Conservation (phyloP, 2,329 filamentous ascomycete species). For the Aspergillus sp. region DNA sequence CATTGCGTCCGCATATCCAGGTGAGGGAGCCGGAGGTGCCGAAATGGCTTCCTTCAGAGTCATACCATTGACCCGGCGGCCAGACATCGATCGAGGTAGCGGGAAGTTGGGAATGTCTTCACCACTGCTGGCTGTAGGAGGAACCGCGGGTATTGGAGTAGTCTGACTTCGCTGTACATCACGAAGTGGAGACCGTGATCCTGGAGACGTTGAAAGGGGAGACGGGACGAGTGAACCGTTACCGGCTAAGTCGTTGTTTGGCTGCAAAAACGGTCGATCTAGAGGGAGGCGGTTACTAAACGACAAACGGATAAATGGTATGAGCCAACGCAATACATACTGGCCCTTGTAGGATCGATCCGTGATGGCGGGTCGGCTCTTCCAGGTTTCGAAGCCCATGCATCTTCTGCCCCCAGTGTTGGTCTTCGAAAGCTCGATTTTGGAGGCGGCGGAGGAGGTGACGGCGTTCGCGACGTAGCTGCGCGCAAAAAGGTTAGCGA, state of each 20-base stretch:
- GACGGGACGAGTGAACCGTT: slow-evolving; percentile 66
- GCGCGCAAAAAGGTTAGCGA: slow-evolving; percentile 13
- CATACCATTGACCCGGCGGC: slow-evolving; percentile 29
- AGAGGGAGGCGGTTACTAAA: slow-evolving; percentile 10
- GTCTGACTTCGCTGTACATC: slow-evolving; percentile 44
- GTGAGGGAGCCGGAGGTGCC: slow-evolving; percentile 25
- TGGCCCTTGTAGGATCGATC: slow-evolving; percentile 63
- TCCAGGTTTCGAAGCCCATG: slow-evolving; percentile 43
- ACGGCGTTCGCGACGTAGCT: slow-evolving; percentile 22
- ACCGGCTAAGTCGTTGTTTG: slow-evolving; percentile 63
- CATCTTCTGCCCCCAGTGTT: slow-evolving; percentile 27
- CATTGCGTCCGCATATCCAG: slow-evolving; percentile 19
- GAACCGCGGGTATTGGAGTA: slow-evolving; percentile 45
- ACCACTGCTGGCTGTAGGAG: slow-evolving; percentile 50
- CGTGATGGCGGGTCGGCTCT: slow-evolving; percentile 56
- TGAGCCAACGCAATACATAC: slow-evolving; percentile 49
- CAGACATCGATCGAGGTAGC: slow-evolving; percentile 39
- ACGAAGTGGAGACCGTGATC: slow-evolving; percentile 48
- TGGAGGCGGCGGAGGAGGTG: slow-evolving; percentile 33
- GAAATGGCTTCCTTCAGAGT: slow-evolving; percentile 27
- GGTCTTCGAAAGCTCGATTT: slow-evolving; percentile 33
- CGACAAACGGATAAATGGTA: not conserved
- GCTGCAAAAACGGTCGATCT: slow-evolving; percentile 52
- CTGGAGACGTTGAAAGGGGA: slow-evolving; percentile 61
- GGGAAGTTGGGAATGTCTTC: slow-evolving; percentile 62